phyloP scores from a whole-genome alignment of 192 early-diverging fungal species.

The Podila horticola region DNA sequence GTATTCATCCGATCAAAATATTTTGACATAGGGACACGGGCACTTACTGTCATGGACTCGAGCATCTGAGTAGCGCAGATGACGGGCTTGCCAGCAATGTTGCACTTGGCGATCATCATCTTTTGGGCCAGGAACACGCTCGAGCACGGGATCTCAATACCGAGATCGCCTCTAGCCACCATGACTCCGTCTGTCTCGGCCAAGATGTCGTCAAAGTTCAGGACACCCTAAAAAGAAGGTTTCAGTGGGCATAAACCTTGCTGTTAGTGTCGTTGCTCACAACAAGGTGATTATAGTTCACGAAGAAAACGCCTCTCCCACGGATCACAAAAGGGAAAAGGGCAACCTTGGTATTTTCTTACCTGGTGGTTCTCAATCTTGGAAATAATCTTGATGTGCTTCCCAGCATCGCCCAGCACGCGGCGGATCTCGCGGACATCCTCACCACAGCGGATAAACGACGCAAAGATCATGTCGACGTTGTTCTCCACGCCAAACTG shows the following conservation, averaged over 20 bases:
- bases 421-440: conserved; percentile 91
- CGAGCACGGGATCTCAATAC: conserved; percentile 94
- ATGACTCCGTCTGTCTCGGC: conserved; percentile 93
- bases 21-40: neutral
- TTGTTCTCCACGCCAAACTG: conserved; percentile 88
- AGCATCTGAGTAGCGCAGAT: conserved; percentile 97
- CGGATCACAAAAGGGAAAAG: too few species aligned
- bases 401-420: conserved; percentile 78
- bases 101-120: conserved; percentile 98
- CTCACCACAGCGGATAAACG: conserved; percentile 90
- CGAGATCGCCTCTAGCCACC: conserved; percentile 95
- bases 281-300: too few species aligned
- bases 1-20: neutral
- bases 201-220: conserved; percentile 96
- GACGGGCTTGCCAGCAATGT: conserved; percentile 92
- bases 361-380: conserved; percentile 91
- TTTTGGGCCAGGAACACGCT: conserved; percentile 90
- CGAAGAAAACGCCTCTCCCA: too few species aligned
- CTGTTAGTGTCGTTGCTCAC: too few species aligned
- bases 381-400: conserved; percentile 91
- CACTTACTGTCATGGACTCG: conserved; percentile 82
- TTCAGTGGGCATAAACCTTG: too few species aligned
- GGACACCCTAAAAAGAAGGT: conserved; percentile 69
- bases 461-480: conserved; percentile 94
- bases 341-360: neutral